Evolutionary conservation across 805 yeast species (phyloP).

Genomic region (Pichia scutulata): DNA sequence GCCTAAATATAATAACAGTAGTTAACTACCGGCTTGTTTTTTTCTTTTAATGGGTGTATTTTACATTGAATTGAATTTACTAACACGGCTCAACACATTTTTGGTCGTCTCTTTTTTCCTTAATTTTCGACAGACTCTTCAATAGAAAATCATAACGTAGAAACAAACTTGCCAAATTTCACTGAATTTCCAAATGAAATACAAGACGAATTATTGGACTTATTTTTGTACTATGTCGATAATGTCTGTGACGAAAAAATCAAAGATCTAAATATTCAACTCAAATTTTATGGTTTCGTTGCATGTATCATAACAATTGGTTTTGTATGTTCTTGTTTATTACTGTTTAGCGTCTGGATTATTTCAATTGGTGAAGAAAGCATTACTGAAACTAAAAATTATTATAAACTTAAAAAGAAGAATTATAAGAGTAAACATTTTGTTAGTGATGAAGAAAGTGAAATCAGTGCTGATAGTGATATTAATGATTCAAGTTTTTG

Average conservation of each 20-base stretch:
- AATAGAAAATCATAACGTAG: not conserved
- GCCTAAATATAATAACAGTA: not conserved
- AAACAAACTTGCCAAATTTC: not conserved
- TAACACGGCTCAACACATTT: constrained; percentile 8
- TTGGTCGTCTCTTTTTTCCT: not conserved
- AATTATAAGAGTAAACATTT: not conserved
- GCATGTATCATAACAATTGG: not conserved
- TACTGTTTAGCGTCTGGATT: not conserved
- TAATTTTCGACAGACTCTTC: not conserved
- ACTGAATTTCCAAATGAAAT: not conserved
- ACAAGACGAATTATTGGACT: constrained; percentile 3
- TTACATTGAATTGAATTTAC: not conserved
- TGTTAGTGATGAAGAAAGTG: not conserved
- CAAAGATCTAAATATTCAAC: constrained; percentile 11
- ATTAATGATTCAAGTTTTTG: not conserved
- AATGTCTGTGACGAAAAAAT: constrained; percentile 15
- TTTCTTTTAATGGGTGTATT: no score
- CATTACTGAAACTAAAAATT: not conserved
- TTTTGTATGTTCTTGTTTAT: not conserved
- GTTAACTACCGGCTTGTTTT: not conserved
- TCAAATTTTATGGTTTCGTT: constrained; percentile 9
- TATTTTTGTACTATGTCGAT: constrained; percentile 6
- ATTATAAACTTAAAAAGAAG: not conserved
- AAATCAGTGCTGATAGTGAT: no score
- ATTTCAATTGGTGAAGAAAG: not conserved